phyloP scores from a whole-genome alignment of 768 basidiomycete species.

The Podaxis sp. region DNA sequence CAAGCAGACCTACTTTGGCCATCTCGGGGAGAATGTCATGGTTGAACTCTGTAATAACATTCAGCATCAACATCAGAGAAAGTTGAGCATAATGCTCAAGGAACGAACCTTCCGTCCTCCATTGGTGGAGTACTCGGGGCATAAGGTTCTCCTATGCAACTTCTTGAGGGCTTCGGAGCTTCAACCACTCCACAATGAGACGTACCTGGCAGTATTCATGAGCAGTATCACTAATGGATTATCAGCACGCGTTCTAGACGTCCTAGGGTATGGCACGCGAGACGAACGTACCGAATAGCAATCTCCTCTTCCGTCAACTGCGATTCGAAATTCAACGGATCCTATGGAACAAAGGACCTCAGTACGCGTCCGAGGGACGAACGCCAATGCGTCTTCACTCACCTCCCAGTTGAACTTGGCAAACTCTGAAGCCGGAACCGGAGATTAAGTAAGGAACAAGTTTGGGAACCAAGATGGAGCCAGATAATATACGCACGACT shows the following conservation, averaged over 20 bases:
- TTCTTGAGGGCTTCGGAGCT: neutral
- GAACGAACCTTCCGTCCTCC: constrained; percentile 78
- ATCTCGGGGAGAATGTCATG: constrained; percentile 79
- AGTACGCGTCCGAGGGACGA: neutral
- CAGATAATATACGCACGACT: constrained; percentile 3
- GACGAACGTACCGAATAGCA: constrained; percentile 65
- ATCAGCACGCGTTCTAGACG: constrained; percentile 8
- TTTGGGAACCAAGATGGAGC: neutral
- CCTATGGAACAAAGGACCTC: constrained; percentile 40
- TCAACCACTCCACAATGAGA: neutral
- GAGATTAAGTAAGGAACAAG: neutral
- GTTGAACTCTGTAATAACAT: constrained; percentile 60
- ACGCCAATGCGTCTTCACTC: neutral
- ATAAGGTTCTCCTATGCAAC: constrained; percentile 65
- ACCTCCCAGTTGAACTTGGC: constrained; percentile 48
- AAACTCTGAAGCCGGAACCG: constrained; percentile 25
- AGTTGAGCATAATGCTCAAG: neutral
- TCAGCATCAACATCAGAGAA: neutral
- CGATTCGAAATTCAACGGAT: constrained; percentile 78
- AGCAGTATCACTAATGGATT: constrained; percentile 64
- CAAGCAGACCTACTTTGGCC: constrained; percentile 88
- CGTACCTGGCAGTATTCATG: constrained; percentile 76
- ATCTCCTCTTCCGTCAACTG: constrained; percentile 88
- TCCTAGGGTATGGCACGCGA: constrained; percentile 15
- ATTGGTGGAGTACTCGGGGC: constrained; percentile 87